phyloP scores from a whole-genome alignment of 202 grass and related monocot species.

The Setaria italica region DNA sequence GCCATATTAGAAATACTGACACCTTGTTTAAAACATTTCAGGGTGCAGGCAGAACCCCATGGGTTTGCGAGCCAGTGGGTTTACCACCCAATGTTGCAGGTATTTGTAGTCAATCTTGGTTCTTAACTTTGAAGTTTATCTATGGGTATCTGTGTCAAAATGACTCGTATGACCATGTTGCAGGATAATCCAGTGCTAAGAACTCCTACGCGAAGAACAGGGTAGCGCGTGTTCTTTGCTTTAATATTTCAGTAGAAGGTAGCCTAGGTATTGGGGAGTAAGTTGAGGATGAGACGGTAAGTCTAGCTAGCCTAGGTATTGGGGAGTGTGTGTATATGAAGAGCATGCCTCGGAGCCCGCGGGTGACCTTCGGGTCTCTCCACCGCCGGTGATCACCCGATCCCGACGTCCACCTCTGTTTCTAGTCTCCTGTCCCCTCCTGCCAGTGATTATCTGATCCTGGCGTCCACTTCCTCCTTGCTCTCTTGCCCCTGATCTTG shows the following conservation, averaged over 20 bases:
- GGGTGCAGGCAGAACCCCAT: slow-evolving; percentile 74
- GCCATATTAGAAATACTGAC: slow-evolving; percentile 7
- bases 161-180: slow-evolving; percentile 37
- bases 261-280: too few relatives aligned
- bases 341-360: too few relatives aligned
- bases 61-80: slow-evolving; percentile 83
- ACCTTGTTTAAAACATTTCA: slow-evolving; percentile 43
- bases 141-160: slow-evolving; percentile 33
- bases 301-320: too few relatives aligned
- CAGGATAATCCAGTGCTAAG: slow-evolving; percentile 68
- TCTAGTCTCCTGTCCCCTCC: too few relatives aligned
- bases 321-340: too few relatives aligned
- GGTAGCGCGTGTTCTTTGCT: slow-evolving; percentile 47
- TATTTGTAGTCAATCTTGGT: slow-evolving; percentile 35
- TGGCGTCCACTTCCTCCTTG: too few relatives aligned
- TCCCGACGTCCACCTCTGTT: too few relatives aligned
- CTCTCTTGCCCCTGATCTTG: too few relatives aligned
- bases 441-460: too few relatives aligned
- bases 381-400: too few relatives aligned
- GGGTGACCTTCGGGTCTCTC: too few relatives aligned
- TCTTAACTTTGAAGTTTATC: slow-evolving; percentile 9
- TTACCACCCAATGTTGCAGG: slow-evolving; percentile 89
- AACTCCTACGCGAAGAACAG: slow-evolving; percentile 57
- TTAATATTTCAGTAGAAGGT: slow-evolving; percentile 28
- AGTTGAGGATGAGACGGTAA: too few relatives aligned